phyloP scores from a whole-genome alignment of 2,329 filamentous ascomycete species.

The Cladophialophora bantiana region DNA sequence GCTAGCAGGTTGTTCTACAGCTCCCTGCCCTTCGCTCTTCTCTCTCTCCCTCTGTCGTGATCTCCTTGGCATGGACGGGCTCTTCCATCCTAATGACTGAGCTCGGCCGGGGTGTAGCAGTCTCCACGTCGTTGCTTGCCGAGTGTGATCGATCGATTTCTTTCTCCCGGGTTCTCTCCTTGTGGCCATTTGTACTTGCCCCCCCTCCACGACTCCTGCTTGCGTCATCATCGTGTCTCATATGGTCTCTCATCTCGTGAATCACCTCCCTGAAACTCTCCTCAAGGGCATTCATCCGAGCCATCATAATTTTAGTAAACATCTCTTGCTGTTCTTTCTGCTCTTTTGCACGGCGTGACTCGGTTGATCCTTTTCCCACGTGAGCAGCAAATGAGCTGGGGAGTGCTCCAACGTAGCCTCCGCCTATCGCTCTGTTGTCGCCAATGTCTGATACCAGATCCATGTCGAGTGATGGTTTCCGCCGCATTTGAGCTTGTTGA shows the following conservation, averaged over 20 bases:
- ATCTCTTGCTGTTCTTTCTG: constrained; percentile 66
- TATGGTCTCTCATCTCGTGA: constrained; percentile 74
- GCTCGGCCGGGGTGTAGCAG: background rate
- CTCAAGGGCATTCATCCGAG: constrained; percentile 90
- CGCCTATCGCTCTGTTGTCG: constrained; percentile 65
- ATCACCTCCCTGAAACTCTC: constrained; percentile 89
- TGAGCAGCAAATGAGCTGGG: constrained; percentile 82
- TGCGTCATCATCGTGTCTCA: constrained; percentile 26
- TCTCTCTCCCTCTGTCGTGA: background rate
- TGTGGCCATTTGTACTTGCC: constrained; percentile 11
- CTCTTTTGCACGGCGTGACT: constrained; percentile 57
- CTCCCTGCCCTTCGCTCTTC: background rate
- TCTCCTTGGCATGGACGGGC: background rate
- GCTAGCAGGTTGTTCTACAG: background rate
- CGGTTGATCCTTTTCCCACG: constrained; percentile 74
- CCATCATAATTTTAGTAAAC: constrained; percentile 79
- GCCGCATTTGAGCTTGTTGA: constrained; percentile 42
- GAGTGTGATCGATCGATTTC: constrained; percentile 26
- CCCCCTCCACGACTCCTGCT: constrained; percentile 28
- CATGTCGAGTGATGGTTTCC: constrained; percentile 71
- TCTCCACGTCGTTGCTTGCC: constrained; percentile 22
- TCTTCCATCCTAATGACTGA: background rate
- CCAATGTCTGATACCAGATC: constrained; percentile 77
- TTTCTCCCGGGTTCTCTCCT: constrained; percentile 25
- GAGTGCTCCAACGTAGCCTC: constrained; percentile 67